Percentiles rank a stretch among this genome's conserved stretches.
phyloP scores from a whole-genome alignment of 371 early-diverging fungal genomes.

The Apophysomyces ossiformis region DNA sequence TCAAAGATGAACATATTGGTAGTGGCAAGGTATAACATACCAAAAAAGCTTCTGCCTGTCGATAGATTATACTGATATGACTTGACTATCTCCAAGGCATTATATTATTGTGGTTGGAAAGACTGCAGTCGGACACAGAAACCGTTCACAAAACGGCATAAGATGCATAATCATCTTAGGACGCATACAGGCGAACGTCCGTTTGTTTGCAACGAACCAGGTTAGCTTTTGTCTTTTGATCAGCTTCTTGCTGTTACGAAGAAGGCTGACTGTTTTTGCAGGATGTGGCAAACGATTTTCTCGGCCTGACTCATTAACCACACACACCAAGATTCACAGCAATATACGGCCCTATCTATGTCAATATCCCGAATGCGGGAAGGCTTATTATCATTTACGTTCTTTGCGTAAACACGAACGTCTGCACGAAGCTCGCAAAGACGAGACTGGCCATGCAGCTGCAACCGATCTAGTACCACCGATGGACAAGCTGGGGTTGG shows the following conservation, averaged over 20 bases:
- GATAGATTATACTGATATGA: too few species aligned
- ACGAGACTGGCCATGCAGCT: background rate
- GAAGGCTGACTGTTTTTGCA: conserved; percentile 7
- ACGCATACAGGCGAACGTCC: conserved; percentile 88
- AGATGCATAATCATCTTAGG: conserved; percentile 88
- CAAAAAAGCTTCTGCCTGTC: background rate
- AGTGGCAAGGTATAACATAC: conserved; percentile 32
- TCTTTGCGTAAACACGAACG: conserved; percentile 30
- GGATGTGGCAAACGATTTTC: conserved; percentile 86
- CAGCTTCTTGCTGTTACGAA: too few species aligned
- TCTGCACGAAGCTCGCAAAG: conserved; percentile 17
- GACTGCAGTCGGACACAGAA: conserved; percentile 75
- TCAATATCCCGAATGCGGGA: conserved; percentile 21
- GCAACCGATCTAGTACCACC: background rate
- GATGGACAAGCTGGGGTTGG: background rate
- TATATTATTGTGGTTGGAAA: conserved; percentile 83
- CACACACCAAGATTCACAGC: conserved; percentile 88
- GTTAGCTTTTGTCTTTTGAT: conserved; percentile 10
- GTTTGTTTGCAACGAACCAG: conserved; percentile 49
- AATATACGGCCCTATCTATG: conserved; percentile 65
- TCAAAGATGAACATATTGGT: conserved; percentile 30
- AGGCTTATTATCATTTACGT: conserved; percentile 32
- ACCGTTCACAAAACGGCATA: conserved; percentile 90
- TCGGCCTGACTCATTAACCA: conserved; percentile 86
- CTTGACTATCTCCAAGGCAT: background rate